Evolutionary conservation across 2,329 filamentous ascomycete genomes (phyloP), one percentile per base, ranked within the genome.

Genomic region (Botrytis hyacinthi): DNA sequence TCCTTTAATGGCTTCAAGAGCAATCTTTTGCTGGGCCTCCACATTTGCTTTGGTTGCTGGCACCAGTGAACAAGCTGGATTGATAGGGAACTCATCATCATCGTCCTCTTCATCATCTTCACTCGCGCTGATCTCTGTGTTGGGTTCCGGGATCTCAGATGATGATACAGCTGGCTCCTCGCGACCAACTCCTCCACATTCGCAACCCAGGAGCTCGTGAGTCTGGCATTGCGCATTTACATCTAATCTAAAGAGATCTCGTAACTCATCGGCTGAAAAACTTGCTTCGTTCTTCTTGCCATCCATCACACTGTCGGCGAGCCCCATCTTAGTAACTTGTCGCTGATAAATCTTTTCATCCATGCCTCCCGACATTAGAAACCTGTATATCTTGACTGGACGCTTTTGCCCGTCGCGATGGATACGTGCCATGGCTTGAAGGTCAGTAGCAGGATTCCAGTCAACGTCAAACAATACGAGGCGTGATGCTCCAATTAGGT

Each of bases 261-360:
- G 84, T 40, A 93, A 81, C 77, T 93, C 91, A 65, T 91, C 88
- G 7, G 84, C 83, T 0, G 90, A 90, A 79, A 93, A 93, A 48
- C 87, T 88, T 14, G 87, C 84, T 37, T 86, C 86, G 48, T 83
- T 85, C 48, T 85, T 85, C 79, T 91, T 92, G 74, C 89, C 86
- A 76, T 93, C 91, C 78, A 93, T 90, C 44, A 93, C 89, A 71
- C 89, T 91, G 78, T 92, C 90, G 3, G 91, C 90, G 3, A 93
- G 83, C 2, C 90, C 90, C 77, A 89, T 86, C 81, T 93, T 93
- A 71, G 89, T 92, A 54, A 92, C 84, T 79, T 93, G 91, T 14
- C 91, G 85, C 80, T 93, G 91, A 82, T 89, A 93, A 73, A 93
- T 93, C 81, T 92, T 93, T 82, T 93, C 91, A 76, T 93, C 91